Conservation (phyloP, 768 basidiomycete species). For the Mycena latifolia region DNA sequence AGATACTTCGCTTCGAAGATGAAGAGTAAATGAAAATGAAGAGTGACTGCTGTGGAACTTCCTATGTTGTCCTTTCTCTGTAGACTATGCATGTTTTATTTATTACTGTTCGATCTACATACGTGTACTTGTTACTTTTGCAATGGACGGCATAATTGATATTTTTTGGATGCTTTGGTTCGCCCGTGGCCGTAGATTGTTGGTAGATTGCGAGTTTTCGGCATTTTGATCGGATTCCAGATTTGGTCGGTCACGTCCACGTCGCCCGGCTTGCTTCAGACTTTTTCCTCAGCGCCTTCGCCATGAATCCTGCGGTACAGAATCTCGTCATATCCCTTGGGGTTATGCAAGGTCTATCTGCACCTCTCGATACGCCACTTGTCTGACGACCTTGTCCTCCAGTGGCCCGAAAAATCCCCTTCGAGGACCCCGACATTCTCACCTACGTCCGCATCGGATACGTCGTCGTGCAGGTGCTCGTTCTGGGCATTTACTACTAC, state of each 20-base stretch:
- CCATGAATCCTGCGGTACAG: conserved; percentile 81
- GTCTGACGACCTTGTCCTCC: conserved; percentile 24
- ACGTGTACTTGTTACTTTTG: conserved; percentile 34
- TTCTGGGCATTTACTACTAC: conserved; percentile 85
- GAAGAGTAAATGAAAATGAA: conserved; percentile 58
- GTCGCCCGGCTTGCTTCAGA: background rate
- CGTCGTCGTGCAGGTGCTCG: conserved; percentile 76
- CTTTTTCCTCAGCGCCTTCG: conserved; percentile 1
- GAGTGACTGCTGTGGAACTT: conserved; percentile 23
- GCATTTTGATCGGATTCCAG: background rate
- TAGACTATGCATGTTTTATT: conserved; percentile 33
- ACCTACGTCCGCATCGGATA: conserved; percentile 89
- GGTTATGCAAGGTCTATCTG: conserved; percentile 84
- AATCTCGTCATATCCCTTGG: conserved; percentile 93
- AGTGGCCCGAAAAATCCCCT: conserved; percentile 94
- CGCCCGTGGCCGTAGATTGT: no score
- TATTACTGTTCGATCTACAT: conserved; percentile 34
- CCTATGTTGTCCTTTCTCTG: conserved; percentile 32
- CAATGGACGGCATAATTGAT: conserved; percentile 21
- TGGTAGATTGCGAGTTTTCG: no score
- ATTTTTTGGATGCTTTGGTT: background rate
- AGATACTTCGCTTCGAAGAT: conserved; percentile 87
- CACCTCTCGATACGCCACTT: background rate
- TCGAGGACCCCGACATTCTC: conserved; percentile 88
- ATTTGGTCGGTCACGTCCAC: conserved; percentile 8